Percentiles rank a stretch among this genome's conserved stretches.
Evolutionary conservation across 2,329 filamentous ascomycete genomes (phyloP).

Genomic region (Colletotrichum sp.): DNA sequence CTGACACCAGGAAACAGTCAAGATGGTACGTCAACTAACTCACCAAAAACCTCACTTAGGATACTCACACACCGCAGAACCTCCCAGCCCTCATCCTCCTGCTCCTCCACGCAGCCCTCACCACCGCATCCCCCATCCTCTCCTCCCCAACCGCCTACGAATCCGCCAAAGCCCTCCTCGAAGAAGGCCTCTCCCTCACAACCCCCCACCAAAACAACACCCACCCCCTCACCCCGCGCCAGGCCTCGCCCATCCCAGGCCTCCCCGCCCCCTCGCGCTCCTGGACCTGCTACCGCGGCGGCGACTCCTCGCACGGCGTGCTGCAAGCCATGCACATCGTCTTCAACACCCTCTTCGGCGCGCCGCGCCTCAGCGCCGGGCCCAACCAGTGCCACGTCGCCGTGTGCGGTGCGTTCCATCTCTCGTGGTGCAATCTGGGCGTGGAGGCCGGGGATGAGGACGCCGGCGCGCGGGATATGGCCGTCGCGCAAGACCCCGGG

Average conservation of each 20-base stretch:
- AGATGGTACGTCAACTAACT: neutral
- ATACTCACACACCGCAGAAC: neutral
- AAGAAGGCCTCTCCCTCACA: neutral
- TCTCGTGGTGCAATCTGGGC: neutral
- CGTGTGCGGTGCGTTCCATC: neutral
- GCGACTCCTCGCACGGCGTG: neutral
- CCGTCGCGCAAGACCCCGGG: neutral
- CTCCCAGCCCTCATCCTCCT: neutral
- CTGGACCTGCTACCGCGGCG: neutral
- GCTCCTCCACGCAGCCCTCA: neutral
- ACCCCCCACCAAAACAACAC: neutral
- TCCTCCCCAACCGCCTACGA: neutral
- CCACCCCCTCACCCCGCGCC: neutral
- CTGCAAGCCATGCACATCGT: neutral
- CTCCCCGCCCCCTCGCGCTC: neutral
- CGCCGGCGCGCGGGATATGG: neutral
- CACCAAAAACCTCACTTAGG: neutral
- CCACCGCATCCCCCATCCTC: neutral
- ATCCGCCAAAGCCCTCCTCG: neutral
- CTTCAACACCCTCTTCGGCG: neutral
- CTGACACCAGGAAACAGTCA: neutral
- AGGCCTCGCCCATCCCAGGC: neutral
- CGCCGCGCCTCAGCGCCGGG: neutral
- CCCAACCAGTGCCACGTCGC: neutral
- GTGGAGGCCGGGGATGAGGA: neutral